Base-by-base conservation (phyloP, 2,329 filamentous ascomycete species). In the Penicillium olsonii region DNA sequence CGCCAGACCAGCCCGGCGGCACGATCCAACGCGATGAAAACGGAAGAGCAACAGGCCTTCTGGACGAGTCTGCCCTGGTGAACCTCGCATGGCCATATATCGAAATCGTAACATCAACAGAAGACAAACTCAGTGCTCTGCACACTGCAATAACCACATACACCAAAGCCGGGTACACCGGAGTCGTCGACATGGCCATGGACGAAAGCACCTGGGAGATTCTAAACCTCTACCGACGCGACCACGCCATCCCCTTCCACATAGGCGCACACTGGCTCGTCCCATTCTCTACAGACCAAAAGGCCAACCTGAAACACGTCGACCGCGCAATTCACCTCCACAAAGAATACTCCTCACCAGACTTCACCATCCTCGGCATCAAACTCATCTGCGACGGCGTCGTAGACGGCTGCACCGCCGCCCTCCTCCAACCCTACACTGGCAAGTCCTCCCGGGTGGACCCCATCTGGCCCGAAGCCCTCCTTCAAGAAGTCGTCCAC, bases 111-210 rank as follows among this genome's bases (percentile, higher is more conserved):
- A 65, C 72, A 1, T 71, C 72, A 3, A 64, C 68, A 14, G 69
- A 74, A 19, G 75, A 78, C 40, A 77, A 78, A 43, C 55, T 72
- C 37, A 56, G 55, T 5, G 70, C 74, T 0, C 55, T 79, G 31
- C 64, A 67, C 17, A 63, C 68, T 2, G 77, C 75, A 0, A 67
- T 77, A 38, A 53, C 59, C 0, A 68, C 71, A 9, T 79, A 78
- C 48, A 73, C 73, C 22, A 62, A 68, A 0, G 71, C 70, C 0
- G 77, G 77, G 1, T 77, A 75, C 46, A 79, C 77, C 0, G 75
- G 76, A 2, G 63, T 77, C 29, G 68, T 79, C 6, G 77, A 79
- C 39, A 79, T 79, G 77, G 77, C 76, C 17, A 79, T 78, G 75
- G 75, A 79, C 45, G 76, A 79, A 27, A 67, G 68, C 18, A 68